phyloP scores from a whole-genome alignment of 2,329 filamentous ascomycete species.

The Ceratocystis eucalypticola region DNA sequence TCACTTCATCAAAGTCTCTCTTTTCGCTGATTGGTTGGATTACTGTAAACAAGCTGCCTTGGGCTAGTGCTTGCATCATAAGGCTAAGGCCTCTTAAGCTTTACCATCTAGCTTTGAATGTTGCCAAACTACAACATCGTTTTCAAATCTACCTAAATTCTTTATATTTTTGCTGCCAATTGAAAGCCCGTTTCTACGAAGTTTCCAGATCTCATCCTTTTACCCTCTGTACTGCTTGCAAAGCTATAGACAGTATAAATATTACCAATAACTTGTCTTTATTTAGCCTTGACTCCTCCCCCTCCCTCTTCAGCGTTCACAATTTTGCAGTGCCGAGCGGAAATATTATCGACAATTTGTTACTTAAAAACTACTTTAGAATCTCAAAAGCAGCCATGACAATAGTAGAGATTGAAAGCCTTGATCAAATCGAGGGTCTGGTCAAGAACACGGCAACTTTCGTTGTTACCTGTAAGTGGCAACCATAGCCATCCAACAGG shows the following conservation, averaged over 20 bases:
- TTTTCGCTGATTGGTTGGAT: neutral
- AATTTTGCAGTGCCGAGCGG: neutral
- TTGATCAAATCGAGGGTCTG: conserved; percentile 51
- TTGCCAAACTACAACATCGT: neutral
- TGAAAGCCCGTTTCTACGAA: too few species aligned
- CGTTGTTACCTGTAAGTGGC: conserved; percentile 69
- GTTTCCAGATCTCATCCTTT: too few species aligned
- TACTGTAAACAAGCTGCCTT: too few species aligned
- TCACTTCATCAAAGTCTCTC: neutral
- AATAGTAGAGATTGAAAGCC: conserved; percentile 29
- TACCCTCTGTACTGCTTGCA: too few species aligned
- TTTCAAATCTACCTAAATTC: too few species aligned
- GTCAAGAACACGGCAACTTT: conserved; percentile 64
- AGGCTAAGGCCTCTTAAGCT: neutral
- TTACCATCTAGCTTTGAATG: neutral
- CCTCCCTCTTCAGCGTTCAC: neutral
- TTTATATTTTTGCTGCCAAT: too few species aligned
- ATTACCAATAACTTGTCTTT: neutral
- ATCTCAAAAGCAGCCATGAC: conserved; percentile 2
- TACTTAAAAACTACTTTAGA: neutral
- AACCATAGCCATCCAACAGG: neutral
- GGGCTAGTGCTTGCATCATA: neutral
- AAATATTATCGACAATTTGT: neutral
- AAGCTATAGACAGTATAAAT: too few species aligned
- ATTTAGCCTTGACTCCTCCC: neutral